A percentile compares a stretch with the other conserved stretches of the same genome.
These are phyloP conservation scores for Albizia julibrissin DNA, from an alignment of 306 rosid species.

Conservation along the genomic window DNA sequence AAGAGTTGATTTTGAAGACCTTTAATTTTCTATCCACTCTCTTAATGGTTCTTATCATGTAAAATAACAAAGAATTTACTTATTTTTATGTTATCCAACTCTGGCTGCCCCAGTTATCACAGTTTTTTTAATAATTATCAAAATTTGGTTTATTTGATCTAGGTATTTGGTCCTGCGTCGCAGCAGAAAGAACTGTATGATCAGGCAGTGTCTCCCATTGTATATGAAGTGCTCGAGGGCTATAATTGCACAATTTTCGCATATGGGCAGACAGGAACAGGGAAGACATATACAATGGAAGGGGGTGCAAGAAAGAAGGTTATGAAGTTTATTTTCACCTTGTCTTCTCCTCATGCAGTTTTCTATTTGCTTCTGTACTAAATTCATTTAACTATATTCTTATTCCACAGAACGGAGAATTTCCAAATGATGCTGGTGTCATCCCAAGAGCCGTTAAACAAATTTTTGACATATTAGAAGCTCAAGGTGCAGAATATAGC, in stretches of 20 bases:
- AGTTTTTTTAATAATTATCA: background rate
- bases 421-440: conserved; percentile 98
- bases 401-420: conserved; percentile 83
- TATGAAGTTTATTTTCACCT: conserved; percentile 9
- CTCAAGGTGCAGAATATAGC: conserved; percentile 94
- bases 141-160: background rate
- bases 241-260: conserved; percentile 98
- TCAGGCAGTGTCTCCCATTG: conserved; percentile 95
- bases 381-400: conserved; percentile 16
- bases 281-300: conserved; percentile 98
- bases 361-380: conserved; percentile 7
- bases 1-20: background rate
- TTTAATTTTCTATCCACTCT: background rate
- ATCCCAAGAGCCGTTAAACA: conserved; percentile 97
- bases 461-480: conserved; percentile 92
- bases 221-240: conserved; percentile 96
- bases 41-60: background rate
- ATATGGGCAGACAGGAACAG: conserved; percentile 98
- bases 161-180: conserved; percentile 75
- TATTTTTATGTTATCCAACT: background rate
- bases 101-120: background rate
- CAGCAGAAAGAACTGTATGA: conserved; percentile 90
- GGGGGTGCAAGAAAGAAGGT: conserved; percentile 99
- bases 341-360: background rate
- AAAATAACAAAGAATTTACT: background rate